phyloP scores from a whole-genome alignment of 2,329 filamentous ascomycete species.

The Clonostachys byssicola region DNA sequence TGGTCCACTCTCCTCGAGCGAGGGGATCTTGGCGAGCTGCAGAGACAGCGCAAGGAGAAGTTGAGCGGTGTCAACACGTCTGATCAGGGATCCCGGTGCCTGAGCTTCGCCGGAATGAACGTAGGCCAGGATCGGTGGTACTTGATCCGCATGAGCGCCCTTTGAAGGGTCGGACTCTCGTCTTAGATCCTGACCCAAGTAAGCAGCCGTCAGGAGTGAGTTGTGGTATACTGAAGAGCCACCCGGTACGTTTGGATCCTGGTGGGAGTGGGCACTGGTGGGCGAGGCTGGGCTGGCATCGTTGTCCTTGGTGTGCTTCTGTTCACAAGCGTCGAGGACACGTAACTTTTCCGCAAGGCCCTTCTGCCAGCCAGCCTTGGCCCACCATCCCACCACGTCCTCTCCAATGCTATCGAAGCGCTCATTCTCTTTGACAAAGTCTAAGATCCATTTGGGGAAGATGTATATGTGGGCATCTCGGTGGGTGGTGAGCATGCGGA shows the following conservation, averaged over 20 bases:
- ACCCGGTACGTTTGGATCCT: neutral
- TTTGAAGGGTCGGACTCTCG: neutral
- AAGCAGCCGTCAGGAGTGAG: neutral
- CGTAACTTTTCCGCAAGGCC: constrained; percentile 76
- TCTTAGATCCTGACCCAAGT: neutral
- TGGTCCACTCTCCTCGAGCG: constrained; percentile 57
- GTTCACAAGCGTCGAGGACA: constrained; percentile 55
- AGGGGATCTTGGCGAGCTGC: constrained; percentile 79
- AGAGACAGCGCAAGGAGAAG: constrained; percentile 79
- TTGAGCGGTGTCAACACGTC: constrained; percentile 83
- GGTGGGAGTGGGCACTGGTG: constrained; percentile 1
- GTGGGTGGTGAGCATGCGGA: constrained; percentile 79
- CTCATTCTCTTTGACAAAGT: constrained; percentile 76
- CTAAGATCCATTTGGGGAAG: constrained; percentile 86
- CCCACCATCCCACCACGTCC: constrained; percentile 92
- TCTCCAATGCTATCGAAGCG: constrained; percentile 85
- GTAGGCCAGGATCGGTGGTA: constrained; percentile 78
- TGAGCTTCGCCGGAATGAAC: constrained; percentile 58
- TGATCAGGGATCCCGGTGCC: constrained; percentile 60
- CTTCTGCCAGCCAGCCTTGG: constrained; percentile 87
- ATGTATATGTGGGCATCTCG: constrained; percentile 94
- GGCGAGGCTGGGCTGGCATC: constrained; percentile 17
- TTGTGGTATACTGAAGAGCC: neutral
- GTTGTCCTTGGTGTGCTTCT: constrained; percentile 19
- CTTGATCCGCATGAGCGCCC: constrained; percentile 17